A percentile compares a stretch with the other conserved stretches of the same genome.
Evolutionary conservation across 306 rosid species (phyloP).

Genomic region (Fagus sylvatica): DNA sequence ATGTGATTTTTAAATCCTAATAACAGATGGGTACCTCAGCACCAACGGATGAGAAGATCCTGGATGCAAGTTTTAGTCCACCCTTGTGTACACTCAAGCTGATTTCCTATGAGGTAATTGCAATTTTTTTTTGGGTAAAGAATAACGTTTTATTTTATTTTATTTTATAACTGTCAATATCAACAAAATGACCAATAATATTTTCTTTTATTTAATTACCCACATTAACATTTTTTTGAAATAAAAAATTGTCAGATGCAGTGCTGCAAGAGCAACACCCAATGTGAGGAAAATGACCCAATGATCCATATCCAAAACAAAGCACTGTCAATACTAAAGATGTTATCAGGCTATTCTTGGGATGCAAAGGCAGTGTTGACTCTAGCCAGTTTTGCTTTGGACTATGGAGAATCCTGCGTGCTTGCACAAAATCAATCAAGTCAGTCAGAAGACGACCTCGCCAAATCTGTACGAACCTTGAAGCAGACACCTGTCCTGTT

Average conservation of each 20-base stretch:
- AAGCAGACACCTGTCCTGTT: constrained; percentile 49
- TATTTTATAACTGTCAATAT: too few species aligned
- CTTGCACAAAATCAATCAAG: constrained; percentile 55
- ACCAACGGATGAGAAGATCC: not conserved
- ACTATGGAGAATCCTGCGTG: constrained; percentile 69
- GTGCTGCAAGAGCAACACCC: too few species aligned
- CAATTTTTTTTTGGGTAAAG: too few species aligned
- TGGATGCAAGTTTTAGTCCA: too few species aligned
- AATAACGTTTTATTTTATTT: too few species aligned
- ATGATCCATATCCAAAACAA: not conserved
- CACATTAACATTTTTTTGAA: too few species aligned
- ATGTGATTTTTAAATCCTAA: too few species aligned
- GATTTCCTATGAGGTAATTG: not conserved
- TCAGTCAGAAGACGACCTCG: constrained; percentile 43
- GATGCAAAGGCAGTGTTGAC: constrained; percentile 74
- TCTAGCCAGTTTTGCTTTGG: constrained; percentile 60
- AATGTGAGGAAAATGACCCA: too few species aligned
- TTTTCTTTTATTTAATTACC: too few species aligned
- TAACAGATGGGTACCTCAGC: not conserved
- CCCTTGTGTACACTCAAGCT: not conserved
- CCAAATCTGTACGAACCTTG: constrained; percentile 55
- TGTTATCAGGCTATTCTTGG: constrained; percentile 48
- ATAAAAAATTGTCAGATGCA: not conserved
- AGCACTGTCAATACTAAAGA: not conserved
- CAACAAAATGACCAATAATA: too few species aligned